Base-by-base conservation (phyloP, 306 rosid species). In the Sesbania bispinosa region DNA sequence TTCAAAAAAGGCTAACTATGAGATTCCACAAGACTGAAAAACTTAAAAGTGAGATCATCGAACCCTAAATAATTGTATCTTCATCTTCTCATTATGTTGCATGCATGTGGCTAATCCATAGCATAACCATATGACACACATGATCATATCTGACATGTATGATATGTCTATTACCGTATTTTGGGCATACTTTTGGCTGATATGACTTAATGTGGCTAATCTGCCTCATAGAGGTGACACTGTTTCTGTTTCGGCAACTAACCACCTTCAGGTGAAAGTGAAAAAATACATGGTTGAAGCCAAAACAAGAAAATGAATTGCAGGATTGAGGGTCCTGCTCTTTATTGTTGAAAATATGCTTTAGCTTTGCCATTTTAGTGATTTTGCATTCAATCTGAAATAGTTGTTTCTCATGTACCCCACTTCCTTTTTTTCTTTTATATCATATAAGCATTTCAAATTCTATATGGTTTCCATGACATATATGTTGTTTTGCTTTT, bases 341-440 rank as follows among this genome's bases (percentile, higher is more conserved):
- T 38, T 52, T 38, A n/a, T 46, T 65, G 47, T 58, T 55, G 47
- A 64, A 54, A 24, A 24, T 42, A 38, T 32, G 33, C 42, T 71
- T 35, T 72, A 11, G 16, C 21, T 71, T 63, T 54, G 45, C 20
- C 27, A 45, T 57, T n/a, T 19, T 54, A 3, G 52, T 51, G n/a
- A 21, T 41, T 60, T 48, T 69, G 5, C 24, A 30, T 67, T 48
- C 39, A 77, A 20, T 36, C 15, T 38, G 64, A 79, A 69, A 48
- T 66, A 23, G 18, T 33, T 30, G 45, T 48, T 7, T 77, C 38
- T 59, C 21, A 21, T 77, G 74, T 66, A 23, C 45, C 23, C 0
- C 20, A 29, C 30, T 33, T 69, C 38, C 18, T 59, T 3, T 20
- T n/a, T 41, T 2, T 24, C 18, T 39, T 33, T 74, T 26, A 48